Evolutionary conservation across 2,329 filamentous ascomycete species (phyloP).

Genomic region (Trichophyton mentagrophytes): DNA sequence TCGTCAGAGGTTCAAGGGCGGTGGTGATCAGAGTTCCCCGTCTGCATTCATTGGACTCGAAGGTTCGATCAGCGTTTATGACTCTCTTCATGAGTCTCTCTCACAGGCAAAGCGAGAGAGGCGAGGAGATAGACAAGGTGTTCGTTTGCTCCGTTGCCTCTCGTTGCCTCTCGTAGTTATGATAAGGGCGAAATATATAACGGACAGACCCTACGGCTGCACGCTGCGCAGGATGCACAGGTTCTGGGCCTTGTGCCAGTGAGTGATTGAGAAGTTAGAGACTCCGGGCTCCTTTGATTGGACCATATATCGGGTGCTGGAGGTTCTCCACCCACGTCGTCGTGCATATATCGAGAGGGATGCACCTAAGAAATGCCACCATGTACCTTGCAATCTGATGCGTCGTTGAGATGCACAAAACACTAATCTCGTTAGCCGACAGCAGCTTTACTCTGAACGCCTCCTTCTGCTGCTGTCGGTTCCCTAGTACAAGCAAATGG

Average conservation of each 20-base stretch:
- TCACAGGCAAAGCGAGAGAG: conserved; percentile 4
- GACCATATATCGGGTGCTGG: background rate
- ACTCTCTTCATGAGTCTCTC: background rate
- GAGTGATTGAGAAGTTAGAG: background rate
- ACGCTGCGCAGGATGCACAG: conserved; percentile 2
- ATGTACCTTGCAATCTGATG: conserved; percentile 5
- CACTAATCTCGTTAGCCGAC: background rate
- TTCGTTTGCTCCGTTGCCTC: background rate
- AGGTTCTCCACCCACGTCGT: conserved; percentile 3
- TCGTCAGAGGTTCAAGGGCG: background rate
- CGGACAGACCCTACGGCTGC: conserved; percentile 1
- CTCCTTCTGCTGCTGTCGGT: background rate
- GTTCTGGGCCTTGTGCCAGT: conserved; percentile 5
- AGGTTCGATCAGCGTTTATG: conserved; percentile 1
- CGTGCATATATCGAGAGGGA: conserved; percentile 1
- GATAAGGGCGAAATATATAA: background rate
- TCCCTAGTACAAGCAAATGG: background rate
- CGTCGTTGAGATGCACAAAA: conserved; percentile 2
- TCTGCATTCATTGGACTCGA: background rate
- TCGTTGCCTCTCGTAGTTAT: background rate
- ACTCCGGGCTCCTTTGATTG: background rate
- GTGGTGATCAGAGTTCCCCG: conserved; percentile 1
- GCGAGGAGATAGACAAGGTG: background rate
- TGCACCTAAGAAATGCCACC: conserved; percentile 1
- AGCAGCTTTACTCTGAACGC: background rate